Evolutionary conservation across 2,329 filamentous ascomycete genomes (phyloP).

Genomic region (Venturia nashicola): DNA sequence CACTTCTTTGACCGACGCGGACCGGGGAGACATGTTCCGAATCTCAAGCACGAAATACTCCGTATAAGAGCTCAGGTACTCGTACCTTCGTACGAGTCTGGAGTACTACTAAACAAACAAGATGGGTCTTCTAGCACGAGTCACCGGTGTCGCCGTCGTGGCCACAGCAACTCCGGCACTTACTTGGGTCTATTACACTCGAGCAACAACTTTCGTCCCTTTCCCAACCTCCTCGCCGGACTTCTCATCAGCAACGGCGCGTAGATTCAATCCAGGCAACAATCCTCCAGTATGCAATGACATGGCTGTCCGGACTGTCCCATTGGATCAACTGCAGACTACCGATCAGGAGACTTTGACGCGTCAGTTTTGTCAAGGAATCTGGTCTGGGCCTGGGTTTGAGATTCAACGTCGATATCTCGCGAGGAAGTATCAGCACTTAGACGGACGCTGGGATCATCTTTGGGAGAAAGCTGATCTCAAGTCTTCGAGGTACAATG

Average conservation of each 20-base stretch:
- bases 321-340: slow-evolving; percentile 21
- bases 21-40: neutral
- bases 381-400: slow-evolving; percentile 26
- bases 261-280: slow-evolving; percentile 23
- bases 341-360: slow-evolving; percentile 20
- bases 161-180: slow-evolving; percentile 2
- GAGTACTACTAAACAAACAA: neutral
- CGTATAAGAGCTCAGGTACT: neutral
- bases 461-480: slow-evolving; percentile 25
- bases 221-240: slow-evolving; percentile 18
- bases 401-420: slow-evolving; percentile 23
- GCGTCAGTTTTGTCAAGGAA: slow-evolving; percentile 24
- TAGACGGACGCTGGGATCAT: slow-evolving; percentile 20
- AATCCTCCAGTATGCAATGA: slow-evolving; percentile 25
- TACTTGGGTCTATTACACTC: slow-evolving; percentile 24
- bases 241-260: slow-evolving; percentile 15
- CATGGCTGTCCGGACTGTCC: slow-evolving; percentile 23
- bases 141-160: neutral
- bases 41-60: too few relatives aligned
- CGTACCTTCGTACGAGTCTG: too few relatives aligned
- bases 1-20: neutral
- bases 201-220: slow-evolving; percentile 24
- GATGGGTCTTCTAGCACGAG: neutral
- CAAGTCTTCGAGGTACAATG: slow-evolving; percentile 19
- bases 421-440: slow-evolving; percentile 22